Percentiles rank a stretch among this genome's conserved stretches.
These are phyloP conservation scores for Cryptosporidium muris DNA, from an alignment of 169 alveolate species.

Conservation along the genomic window DNA sequence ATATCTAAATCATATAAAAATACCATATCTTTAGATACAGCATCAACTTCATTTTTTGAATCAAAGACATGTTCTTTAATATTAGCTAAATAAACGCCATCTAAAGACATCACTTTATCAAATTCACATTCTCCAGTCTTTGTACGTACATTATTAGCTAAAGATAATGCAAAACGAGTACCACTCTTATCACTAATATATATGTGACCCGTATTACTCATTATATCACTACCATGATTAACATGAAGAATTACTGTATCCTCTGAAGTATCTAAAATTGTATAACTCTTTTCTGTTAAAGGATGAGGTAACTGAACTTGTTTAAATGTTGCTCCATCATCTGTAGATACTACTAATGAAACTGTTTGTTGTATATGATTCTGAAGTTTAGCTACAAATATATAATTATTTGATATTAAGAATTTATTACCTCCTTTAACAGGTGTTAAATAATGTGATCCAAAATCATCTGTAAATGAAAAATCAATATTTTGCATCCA, in stretches of 20 bases:
- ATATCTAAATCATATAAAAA: slow-evolving; percentile 70
- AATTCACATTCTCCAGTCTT: slow-evolving; percentile 94
- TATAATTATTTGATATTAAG: slow-evolving; percentile 90
- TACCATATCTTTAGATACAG: neutral
- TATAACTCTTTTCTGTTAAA: slow-evolving; percentile 91
- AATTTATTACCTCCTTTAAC: slow-evolving; percentile 92
- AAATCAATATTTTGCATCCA: slow-evolving; percentile 91
- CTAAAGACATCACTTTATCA: slow-evolving; percentile 92
- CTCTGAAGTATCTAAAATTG: slow-evolving; percentile 95
- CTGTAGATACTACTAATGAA: slow-evolving; percentile 89
- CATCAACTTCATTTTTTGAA: slow-evolving; percentile 7
- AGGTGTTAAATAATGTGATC: slow-evolving; percentile 79
- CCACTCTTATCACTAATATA: slow-evolving; percentile 95
- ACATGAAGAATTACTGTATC: slow-evolving; percentile 95
- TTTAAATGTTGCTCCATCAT: slow-evolving; percentile 83
- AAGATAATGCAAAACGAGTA: slow-evolving; percentile 88
- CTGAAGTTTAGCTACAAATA: slow-evolving; percentile 90
- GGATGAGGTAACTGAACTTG: slow-evolving; percentile 90
- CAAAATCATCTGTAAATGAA: slow-evolving; percentile 89
- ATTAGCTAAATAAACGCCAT: slow-evolving; percentile 96
- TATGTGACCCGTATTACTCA: slow-evolving; percentile 90
- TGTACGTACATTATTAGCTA: slow-evolving; percentile 90
- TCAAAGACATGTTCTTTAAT: slow-evolving; percentile 84
- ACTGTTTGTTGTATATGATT: slow-evolving; percentile 89
- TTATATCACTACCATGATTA: slow-evolving; percentile 89